Evolutionary conservation across 192 early-diverging fungal genomes (phyloP).

Genomic region (Coemansia aciculifera): DNA sequence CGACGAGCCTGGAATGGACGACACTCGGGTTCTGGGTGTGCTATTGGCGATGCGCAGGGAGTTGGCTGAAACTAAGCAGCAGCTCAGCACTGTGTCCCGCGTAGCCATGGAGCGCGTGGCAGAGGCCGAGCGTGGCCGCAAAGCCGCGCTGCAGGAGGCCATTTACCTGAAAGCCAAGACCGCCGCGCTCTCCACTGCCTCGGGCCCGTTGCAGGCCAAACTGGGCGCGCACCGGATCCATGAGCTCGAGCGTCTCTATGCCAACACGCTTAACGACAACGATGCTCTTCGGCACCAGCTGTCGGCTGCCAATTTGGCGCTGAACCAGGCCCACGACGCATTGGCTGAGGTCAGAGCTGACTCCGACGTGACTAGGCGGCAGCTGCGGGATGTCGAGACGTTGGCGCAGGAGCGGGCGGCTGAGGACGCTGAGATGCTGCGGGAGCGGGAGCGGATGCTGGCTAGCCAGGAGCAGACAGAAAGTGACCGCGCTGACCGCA

Average conservation of each 20-base stretch:
- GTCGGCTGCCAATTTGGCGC: constrained; percentile 38
- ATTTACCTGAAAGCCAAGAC: constrained; percentile 56
- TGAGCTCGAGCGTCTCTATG: constrained; percentile 54
- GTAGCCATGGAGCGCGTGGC: constrained; percentile 52
- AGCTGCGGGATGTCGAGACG: constrained; percentile 42
- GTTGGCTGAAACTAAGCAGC: constrained; percentile 50
- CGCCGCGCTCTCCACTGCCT: constrained; percentile 40
- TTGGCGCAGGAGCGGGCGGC: constrained; percentile 20
- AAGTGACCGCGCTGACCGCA: constrained; percentile 24
- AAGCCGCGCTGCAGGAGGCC: constrained; percentile 56
- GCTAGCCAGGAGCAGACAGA: neutral
- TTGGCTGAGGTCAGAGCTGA: constrained; percentile 37
- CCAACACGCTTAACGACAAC: constrained; percentile 54
- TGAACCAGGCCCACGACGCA: constrained; percentile 49
- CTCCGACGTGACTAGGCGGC: constrained; percentile 34
- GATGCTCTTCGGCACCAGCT: constrained; percentile 52
- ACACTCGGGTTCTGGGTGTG: constrained; percentile 31
- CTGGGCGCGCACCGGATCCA: constrained; percentile 44
- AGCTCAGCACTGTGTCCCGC: constrained; percentile 48
- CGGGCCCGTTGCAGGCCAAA: constrained; percentile 33
- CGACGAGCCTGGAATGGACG: neutral
- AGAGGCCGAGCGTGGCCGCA: constrained; percentile 55
- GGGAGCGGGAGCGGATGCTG: constrained; percentile 11
- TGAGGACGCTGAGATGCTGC: constrained; percentile 7
- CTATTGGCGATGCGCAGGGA: constrained; percentile 49